A percentile compares a stretch with the other conserved stretches of the same genome.
Conservation (phyloP, 345 rosid species). For the Balakata baccata region DNA sequence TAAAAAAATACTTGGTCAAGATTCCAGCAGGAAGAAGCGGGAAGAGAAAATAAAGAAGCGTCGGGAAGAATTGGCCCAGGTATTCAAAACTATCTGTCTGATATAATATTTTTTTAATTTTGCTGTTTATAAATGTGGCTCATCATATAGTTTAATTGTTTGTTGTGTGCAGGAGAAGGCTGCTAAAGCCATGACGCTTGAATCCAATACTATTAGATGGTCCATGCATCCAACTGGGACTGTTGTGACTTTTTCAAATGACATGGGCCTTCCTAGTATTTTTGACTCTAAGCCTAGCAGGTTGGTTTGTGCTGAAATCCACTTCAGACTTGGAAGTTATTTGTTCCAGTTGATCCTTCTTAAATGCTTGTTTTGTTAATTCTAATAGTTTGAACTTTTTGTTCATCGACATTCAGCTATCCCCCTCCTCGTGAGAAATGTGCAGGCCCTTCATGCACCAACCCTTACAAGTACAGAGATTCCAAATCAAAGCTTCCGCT, state of each 20-base stretch:
- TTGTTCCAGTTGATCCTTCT: background rate
- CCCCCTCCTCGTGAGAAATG: conserved; percentile 90
- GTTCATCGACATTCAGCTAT: conserved; percentile 46
- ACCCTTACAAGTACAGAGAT: conserved; percentile 81
- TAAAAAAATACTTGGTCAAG: conserved; percentile 91
- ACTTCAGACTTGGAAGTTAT: background rate
- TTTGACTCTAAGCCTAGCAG: conserved; percentile 58
- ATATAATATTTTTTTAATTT: background rate
- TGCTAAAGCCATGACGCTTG: conserved; percentile 49
- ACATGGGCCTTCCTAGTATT: conserved; percentile 73
- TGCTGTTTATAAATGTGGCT: conserved; percentile 8
- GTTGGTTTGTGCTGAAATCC: conserved; percentile 23
- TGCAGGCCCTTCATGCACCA: conserved; percentile 72
- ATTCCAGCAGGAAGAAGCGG: conserved; percentile 82
- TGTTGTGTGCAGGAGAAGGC: conserved; percentile 61
- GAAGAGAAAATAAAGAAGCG: conserved; percentile 78
- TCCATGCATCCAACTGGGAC: conserved; percentile 70
- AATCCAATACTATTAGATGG: conserved; percentile 56
- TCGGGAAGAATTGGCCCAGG: conserved; percentile 84
- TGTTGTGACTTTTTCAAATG: conserved; percentile 66
- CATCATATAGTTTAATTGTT: conserved; percentile 10
- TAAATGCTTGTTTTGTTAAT: background rate
- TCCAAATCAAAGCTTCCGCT: conserved; percentile 83
- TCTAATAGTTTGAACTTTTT: conserved; percentile 13
- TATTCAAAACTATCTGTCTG: conserved; percentile 22